Base-by-base conservation (phyloP, 768 basidiomycete genomes). In the Boletus tomentosulus region DNA sequence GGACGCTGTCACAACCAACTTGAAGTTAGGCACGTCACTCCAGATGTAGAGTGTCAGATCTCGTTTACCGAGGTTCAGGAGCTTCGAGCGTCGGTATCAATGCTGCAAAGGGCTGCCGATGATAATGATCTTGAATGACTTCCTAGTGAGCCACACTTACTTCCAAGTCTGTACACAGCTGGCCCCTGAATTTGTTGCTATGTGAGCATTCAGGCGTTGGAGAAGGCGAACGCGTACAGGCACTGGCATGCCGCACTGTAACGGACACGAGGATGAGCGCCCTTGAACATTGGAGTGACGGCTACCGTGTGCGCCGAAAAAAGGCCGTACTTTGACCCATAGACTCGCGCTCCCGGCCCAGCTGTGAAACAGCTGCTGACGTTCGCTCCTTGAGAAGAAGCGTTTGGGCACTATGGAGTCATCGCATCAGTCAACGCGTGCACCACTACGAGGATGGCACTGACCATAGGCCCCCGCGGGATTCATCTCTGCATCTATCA, bases 261-360 rank as follows among this genome's bases (percentile, higher is more conserved):
- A 30, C 82, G 76, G 12, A 85, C 84, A 7, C 84, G 75, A 3
- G 92, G 91, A 72, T 94, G 86, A 0, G 82, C 66, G 66, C 95
- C 92, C 28, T 75, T 73, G 64, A 92, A 91, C 78, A 87, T 83
- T 0, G 89, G 89, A 0, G 80, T 78, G 13, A 92, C 87, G 13
- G n/a, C n/a, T n/a, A n/a, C n/a, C 2, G 12, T 19, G 1, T 33
- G 15, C 13, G 10, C 33, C 10, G 37, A 2, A 31, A 48, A 15
- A n/a, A n/a, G n/a, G 4, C n/a, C 42, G n/a, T 65, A 83, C 90
- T 80, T 95, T 96, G 56, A 95, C 81, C 93, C 93, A 95, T 83
- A 94, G 81, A 59, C 90, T 89, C 24, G 89, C 92, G 58, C 91
- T 88, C 31, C 95, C 95, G 6, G 92, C 92, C 96, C 96, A 99